Evolutionary conservation across 805 yeast genomes (phyloP), one percentile per base, ranked within the genome.

Genomic region (Saccharomycopsis sp.): DNA sequence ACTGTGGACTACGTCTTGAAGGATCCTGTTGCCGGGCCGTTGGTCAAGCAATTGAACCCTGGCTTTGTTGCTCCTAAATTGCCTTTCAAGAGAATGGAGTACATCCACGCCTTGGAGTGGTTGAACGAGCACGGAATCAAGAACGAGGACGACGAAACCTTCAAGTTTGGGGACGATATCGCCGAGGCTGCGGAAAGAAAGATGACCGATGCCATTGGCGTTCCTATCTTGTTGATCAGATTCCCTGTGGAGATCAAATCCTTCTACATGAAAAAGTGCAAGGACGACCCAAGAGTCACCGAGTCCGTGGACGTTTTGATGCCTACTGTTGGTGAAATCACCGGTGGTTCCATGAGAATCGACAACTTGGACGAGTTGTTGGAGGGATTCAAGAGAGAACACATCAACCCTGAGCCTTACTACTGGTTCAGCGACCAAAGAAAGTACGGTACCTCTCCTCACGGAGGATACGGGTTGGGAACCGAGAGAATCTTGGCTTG

Each of bases 141-240:
- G 68, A 94, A 92, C 81, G 99, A 94, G 78, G 97, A 92, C 12
- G 97, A 94, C 62, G 87, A 90, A 71, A 76, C 78, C 65, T 94
- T 92, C 85, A 82, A 87, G 75, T 94, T 94, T 66, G 99, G 99
- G 73, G 99, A 94, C 70, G 99, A 94, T 73, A 94, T 94, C 64
- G 97, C 98, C 61, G 99, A 94, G 77, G 99, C 99, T 57, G 99
- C 97, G 60, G 99, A 94, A 81, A 88, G 99, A 73, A 89, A 86
- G 74, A 94, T 94, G 99, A 90, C 97, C 37, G 99, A 94, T 72
- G 81, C 88, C 60, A 87, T 94, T 72, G 91, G 91, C 69, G 87
- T 81, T 63, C 99, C 99, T 64, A 91, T 94, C 66, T 79, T 94
- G 65, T 84, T 94, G 72, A 92, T 84, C 57, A 82, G 91, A 68